Evolutionary conservation across 2,329 filamentous ascomycete species (phyloP).

Genomic region (Calonectria crousiana): DNA sequence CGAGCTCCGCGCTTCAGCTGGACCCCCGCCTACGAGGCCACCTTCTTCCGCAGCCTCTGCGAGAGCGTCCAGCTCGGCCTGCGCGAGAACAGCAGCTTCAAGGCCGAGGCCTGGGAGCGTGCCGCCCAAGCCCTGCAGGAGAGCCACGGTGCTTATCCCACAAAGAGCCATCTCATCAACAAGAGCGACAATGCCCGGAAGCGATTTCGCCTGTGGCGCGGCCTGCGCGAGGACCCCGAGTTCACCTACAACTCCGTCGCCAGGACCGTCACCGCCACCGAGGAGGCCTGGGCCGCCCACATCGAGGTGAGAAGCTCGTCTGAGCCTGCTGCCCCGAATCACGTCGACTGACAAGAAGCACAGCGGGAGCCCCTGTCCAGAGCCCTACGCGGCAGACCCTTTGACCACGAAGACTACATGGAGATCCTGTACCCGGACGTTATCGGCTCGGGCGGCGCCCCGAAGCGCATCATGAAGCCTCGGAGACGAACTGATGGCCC

Average conservation of each 20-base stretch:
- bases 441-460: slow-evolving; percentile 69
- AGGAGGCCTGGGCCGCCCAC: slow-evolving; percentile 69
- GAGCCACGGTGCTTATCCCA: slow-evolving; percentile 67
- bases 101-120: slow-evolving; percentile 71
- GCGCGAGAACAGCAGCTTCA: slow-evolving; percentile 71
- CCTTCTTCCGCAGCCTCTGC: slow-evolving; percentile 71
- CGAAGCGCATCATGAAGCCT: slow-evolving; percentile 70
- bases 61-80: slow-evolving; percentile 69
- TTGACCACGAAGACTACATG: slow-evolving; percentile 72
- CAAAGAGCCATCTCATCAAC: slow-evolving; percentile 72
- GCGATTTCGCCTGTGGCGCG: slow-evolving; percentile 72
- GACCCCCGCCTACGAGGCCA: slow-evolving; percentile 69
- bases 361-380: slow-evolving; percentile 70
- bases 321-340: neutral
- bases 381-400: slow-evolving; percentile 67
- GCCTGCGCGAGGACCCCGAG: slow-evolving; percentile 68
- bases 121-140: slow-evolving; percentile 67
- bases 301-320: slow-evolving; percentile 61
- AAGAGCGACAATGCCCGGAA: slow-evolving; percentile 74
- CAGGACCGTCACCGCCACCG: slow-evolving; percentile 65
- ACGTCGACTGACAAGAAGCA: slow-evolving; percentile 33
- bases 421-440: slow-evolving; percentile 72
- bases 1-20: slow-evolving; percentile 69
- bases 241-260: slow-evolving; percentile 66
- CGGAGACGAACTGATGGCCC: slow-evolving; percentile 62